Base-by-base conservation (phyloP, 2,329 filamentous ascomycete genomes). In the Cladophialophora yegresii region DNA sequence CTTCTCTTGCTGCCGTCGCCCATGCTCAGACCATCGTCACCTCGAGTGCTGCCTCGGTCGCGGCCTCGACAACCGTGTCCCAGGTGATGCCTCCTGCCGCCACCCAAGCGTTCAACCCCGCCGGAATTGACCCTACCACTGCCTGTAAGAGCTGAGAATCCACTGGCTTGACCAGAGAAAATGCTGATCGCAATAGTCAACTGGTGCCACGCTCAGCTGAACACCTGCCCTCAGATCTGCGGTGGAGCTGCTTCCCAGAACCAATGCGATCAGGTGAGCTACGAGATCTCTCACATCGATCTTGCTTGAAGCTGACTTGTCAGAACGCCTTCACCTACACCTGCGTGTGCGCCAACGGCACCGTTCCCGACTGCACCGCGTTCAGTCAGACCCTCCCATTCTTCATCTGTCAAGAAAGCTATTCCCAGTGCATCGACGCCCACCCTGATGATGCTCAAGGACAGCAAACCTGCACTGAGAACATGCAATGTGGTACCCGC, bases 141-240 rank as follows among this genome's bases (percentile, higher is more conserved):
- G 60, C 61, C 53, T 70, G 69, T 70, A 69, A 70, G 69, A 66
- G 9, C 26, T 40, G 23, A 43, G 26, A 55, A 23, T 12, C 5
- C 45, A 53, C 23, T 20, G 20, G 4, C 8, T n/a, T 28, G 47
- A 20, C 32, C 22, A 58, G 61, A 62, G 54, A 65, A 28, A 26
- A 50, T 40, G n/a, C 12, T 20, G 32, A 33, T 33, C 28, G 12
- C 51, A 26, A 26, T 64, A 83, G 82, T 73, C 66, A 71, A 77
- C 63, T 89, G 85, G 85, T 89, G 87, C 74, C 74, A 76, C 60
- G 84, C 80, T 67, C 79, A 89, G 77, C 76, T 77, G 66, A 85
- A 86, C 76, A 82, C 81, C 51, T 89, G 87, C 77, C 84, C 83
- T 16, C 73, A 81, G 63, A 80, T 89, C 68, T 89, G 87, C 77